Evolutionary conservation across 225 moss, liverwort and hornwort genomes (phyloP).

Genomic region (Sphagnum tenellum): DNA sequence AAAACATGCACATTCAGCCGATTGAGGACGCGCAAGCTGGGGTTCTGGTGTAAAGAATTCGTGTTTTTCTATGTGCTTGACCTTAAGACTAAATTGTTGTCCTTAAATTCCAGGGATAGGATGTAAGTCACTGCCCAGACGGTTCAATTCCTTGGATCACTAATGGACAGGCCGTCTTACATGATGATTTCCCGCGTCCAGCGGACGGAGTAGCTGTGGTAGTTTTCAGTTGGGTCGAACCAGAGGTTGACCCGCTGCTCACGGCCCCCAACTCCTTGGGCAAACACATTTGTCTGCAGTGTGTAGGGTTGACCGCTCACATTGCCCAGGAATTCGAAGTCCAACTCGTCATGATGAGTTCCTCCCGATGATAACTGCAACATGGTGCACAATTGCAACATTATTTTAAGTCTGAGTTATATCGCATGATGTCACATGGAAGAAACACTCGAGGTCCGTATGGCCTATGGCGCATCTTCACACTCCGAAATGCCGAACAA

Average conservation of each 20-base stretch:
- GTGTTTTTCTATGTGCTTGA: too few relatives aligned
- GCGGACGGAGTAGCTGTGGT: constrained; percentile 38
- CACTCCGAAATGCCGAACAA: too few relatives aligned
- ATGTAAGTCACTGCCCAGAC: too few relatives aligned
- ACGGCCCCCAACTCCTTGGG: constrained; percentile 37
- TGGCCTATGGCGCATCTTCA: too few relatives aligned
- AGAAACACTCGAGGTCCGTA: not conserved
- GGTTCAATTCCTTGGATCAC: too few relatives aligned
- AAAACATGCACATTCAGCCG: too few relatives aligned
- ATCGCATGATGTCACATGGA: not conserved
- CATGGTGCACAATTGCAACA: too few relatives aligned
- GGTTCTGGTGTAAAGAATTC: too few relatives aligned
- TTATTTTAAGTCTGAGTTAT: too few relatives aligned
- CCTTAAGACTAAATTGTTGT: too few relatives aligned
- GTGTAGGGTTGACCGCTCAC: constrained; percentile 29
- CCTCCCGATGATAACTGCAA: constrained; percentile 48
- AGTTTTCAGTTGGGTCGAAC: constrained; percentile 49
- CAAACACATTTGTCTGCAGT: constrained; percentile 52
- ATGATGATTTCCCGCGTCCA: constrained; percentile 38
- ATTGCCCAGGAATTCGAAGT: constrained; percentile 62
- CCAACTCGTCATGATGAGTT: constrained; percentile 44
- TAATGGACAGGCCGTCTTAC: constrained; percentile 12
- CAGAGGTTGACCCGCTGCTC: constrained; percentile 52
- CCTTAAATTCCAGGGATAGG: too few relatives aligned
- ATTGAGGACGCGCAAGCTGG: too few relatives aligned